A percentile compares a stretch with the other conserved stretches of the same genome.
phyloP scores from a whole-genome alignment of 1,284 basidiomycete genomes.

The Trametes polyzona region DNA sequence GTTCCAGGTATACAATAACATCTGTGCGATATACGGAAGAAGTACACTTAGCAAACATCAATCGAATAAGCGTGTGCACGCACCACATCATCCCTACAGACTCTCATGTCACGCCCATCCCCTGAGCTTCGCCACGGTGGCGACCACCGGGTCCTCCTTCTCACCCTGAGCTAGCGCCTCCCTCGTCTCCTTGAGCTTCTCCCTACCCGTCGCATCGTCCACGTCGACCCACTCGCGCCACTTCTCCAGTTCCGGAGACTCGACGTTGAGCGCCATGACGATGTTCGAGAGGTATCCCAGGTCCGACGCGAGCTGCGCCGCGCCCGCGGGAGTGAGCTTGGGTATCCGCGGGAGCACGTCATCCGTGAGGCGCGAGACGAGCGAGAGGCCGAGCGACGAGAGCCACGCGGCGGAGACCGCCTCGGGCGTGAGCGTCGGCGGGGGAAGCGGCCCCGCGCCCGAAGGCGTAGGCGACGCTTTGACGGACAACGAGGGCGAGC shows the following conservation, averaged over 20 bases:
- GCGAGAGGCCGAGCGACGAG: conserved; percentile 81
- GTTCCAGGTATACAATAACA: no score
- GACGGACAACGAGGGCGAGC: conserved; percentile 35
- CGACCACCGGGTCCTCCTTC: conserved; percentile 22
- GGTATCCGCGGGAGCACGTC: conserved; percentile 67
- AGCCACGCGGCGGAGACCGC: conserved; percentile 89
- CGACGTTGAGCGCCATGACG: conserved; percentile 88
- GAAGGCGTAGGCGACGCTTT: conserved; percentile 35
- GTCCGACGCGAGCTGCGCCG: conserved; percentile 87
- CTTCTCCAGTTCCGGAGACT: conserved; percentile 71
- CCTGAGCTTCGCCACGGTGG: conserved; percentile 20
- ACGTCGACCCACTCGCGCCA: conserved; percentile 73
- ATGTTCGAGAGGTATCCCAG: conserved; percentile 90
- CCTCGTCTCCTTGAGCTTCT: conserved; percentile 38
- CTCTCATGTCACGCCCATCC: no score
- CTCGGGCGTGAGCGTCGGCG: conserved; percentile 59
- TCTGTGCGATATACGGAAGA: no score
- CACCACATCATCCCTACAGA: no score
- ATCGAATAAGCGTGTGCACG: no score
- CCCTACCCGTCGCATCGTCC: conserved; percentile 59
- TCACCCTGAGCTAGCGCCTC: conserved; percentile 14
- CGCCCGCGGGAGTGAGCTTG: conserved; percentile 65
- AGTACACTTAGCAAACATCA: no score
- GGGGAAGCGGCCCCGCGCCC: conserved; percentile 33
- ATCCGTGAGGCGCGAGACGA: conserved; percentile 73